Evolutionary conservation across 148 eudicot genomes (phyloP).

Genomic region (Linanthus parryae): DNA sequence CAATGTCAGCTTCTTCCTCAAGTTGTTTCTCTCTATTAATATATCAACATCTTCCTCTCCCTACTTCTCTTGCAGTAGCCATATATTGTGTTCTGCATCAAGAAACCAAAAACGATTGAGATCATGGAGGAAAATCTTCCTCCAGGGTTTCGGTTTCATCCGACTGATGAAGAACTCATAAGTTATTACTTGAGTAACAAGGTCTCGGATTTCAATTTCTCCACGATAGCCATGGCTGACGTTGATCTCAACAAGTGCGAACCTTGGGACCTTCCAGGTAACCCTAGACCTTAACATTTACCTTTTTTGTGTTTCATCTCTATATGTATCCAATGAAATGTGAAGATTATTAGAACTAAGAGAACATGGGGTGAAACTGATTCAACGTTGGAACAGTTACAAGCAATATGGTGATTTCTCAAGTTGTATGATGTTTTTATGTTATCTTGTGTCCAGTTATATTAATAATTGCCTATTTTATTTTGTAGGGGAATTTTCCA

Average conservation of each 20-base stretch:
- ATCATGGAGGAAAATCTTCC: conserved; percentile 84
- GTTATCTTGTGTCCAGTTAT: too few species aligned
- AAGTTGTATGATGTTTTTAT: neutral
- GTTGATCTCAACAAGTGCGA: conserved; percentile 85
- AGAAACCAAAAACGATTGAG: neutral
- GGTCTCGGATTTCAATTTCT: conserved; percentile 58
- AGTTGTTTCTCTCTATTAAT: conserved; percentile 19
- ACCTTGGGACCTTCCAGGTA: conserved; percentile 94
- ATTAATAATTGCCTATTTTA: neutral
- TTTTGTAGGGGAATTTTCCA: too few species aligned
- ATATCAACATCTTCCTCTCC: conserved; percentile 6
- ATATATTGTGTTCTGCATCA: neutral
- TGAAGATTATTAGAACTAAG: too few species aligned
- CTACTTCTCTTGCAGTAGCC: conserved; percentile 3
- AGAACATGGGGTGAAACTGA: too few species aligned
- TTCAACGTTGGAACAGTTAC: too few species aligned
- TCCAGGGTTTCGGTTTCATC: conserved; percentile 88
- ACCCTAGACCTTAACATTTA: neutral
- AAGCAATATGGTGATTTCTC: neutral
- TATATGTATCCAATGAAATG: neutral
- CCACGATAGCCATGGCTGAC: conserved; percentile 61
- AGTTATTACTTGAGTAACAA: conserved; percentile 51
- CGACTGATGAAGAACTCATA: conserved; percentile 80
- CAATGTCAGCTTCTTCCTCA: conserved; percentile 33
- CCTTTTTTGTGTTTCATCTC: neutral